phyloP scores from a whole-genome alignment of 2,329 filamentous ascomycete species.

The Ophiostoma sp. region DNA sequence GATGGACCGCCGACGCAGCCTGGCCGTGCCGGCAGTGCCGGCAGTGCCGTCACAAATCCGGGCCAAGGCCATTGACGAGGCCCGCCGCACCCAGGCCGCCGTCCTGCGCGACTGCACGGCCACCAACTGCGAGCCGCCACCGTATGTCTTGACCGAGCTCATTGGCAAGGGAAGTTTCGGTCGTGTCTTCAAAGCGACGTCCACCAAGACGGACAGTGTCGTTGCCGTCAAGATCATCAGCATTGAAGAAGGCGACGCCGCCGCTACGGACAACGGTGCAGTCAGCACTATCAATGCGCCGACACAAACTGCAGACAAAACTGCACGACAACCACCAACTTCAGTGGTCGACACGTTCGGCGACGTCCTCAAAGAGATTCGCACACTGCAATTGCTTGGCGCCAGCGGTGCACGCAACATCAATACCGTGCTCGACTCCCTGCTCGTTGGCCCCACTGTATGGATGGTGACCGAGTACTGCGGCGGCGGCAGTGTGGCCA shows the following conservation, averaged over 20 bases:
- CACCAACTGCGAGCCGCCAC: constrained; percentile 55
- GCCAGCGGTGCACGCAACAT: constrained; percentile 74
- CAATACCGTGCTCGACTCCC: constrained; percentile 75
- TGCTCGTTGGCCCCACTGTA: constrained; percentile 73
- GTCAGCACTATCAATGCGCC: not conserved
- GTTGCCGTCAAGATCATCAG: constrained; percentile 14
- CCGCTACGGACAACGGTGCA: too few species aligned
- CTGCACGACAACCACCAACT: constrained; percentile 40
- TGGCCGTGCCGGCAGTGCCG: not conserved
- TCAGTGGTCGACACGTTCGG: constrained; percentile 62
- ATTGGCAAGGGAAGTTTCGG: constrained; percentile 52
- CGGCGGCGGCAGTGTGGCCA: constrained; percentile 77
- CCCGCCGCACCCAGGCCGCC: constrained; percentile 59
- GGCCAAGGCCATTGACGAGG: constrained; percentile 60
- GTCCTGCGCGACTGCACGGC: constrained; percentile 59
- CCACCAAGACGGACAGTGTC: not conserved
- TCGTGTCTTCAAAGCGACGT: not conserved
- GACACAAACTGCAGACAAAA: not conserved
- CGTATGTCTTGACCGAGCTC: constrained; percentile 62
- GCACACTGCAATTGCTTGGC: constrained; percentile 69
- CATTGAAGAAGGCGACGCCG: constrained; percentile 7
- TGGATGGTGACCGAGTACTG: constrained; percentile 89
- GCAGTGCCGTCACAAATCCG: constrained; percentile 14
- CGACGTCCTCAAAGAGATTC: constrained; percentile 67
- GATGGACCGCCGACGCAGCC: constrained; percentile 11